Base-by-base conservation (phyloP, 768 basidiomycete species). In the Coprinellus aureogranulatus region DNA sequence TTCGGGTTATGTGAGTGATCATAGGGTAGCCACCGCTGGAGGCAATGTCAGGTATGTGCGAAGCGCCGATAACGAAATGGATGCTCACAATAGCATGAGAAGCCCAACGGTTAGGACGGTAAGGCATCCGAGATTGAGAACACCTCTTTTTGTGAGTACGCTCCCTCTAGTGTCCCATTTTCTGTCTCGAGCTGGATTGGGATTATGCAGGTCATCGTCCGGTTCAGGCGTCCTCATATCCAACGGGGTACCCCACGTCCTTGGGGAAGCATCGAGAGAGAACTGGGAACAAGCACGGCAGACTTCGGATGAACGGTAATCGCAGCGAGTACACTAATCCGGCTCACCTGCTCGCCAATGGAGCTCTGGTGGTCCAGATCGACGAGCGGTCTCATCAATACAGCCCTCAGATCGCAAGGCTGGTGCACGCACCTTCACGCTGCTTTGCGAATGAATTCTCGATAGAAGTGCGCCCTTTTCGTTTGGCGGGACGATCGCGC, bases 111-210 rank as follows among this genome's bases (percentile, higher is more conserved):
- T 75, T n/a, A 92, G 77, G 48, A 89, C 55, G 54, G 81, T 68
- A 14, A 92, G 74, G 65, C 86, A 90, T 0, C 88, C 83, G 2
- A 87, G 75, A 64, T 92, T 92, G 2, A 76, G 76, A 44, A 89
- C 61, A 9, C 89, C 90, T 58, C 89, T 76, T 10, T 67, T 49
- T 18, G 88, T 88, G 56, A 83, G 82, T 51, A 90, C 77, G 49
- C 76, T 73, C 1, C 87, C 87, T 9, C 83, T 81, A 39, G 53
- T 68, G 66, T 88, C 84, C n/a, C 75, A 77, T 63, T 77, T 77
- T 45, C 75, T 65, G 60, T 87, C 82, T 20, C 81, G 75, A 28
- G 65, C 73, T 3, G 84, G 81, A 67, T 86, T 81, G 0, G 87
- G 87, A 61, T 82, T 84, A 63, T 89, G 87, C 2, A 89, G 75